Conservation (phyloP, 495 filamentous ascomycete genomes). For the Opeltia flavorubescens region DNA sequence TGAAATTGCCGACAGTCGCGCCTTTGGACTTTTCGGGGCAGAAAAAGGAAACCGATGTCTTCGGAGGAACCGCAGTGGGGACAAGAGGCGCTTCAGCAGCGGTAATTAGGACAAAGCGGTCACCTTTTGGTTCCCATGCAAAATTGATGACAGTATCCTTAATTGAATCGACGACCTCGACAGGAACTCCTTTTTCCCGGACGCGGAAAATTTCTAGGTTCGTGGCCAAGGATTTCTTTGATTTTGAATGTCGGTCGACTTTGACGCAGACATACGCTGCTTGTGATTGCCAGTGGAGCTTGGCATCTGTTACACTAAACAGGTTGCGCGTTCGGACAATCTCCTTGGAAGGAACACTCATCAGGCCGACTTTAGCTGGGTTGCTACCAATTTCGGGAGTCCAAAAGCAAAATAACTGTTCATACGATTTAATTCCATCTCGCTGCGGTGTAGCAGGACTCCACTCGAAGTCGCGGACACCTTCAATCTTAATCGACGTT, state of each 20-base stretch:
- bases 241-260: slow-evolving; percentile 97
- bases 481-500: slow-evolving; percentile 81
- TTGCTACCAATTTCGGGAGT: slow-evolving; percentile 96
- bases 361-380: slow-evolving; percentile 90
- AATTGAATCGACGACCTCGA: slow-evolving; percentile 92
- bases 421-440: slow-evolving; percentile 73
- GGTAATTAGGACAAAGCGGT: slow-evolving; percentile 95
- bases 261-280: slow-evolving; percentile 91
- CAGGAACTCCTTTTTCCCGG: slow-evolving; percentile 88
- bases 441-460: slow-evolving; percentile 65
- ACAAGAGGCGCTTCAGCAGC: slow-evolving; percentile 60
- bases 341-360: slow-evolving; percentile 90
- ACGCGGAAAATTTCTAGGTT: slow-evolving; percentile 98
- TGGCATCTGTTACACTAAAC: slow-evolving; percentile 94
- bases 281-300: slow-evolving; percentile 94
- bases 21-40: slow-evolving; percentile 85
- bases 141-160: slow-evolving; percentile 99
- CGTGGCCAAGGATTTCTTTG: slow-evolving; percentile 91
- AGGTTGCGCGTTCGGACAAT: slow-evolving; percentile 87
- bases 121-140: slow-evolving; percentile 95
- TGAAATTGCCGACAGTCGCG: slow-evolving; percentile 72
- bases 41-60: slow-evolving; percentile 91
- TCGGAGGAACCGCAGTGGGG: slow-evolving; percentile 73
- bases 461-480: slow-evolving; percentile 97
- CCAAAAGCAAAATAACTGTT: slow-evolving; percentile 97